phyloP scores from a whole-genome alignment of 2,329 filamentous ascomycete genomes.

The Dichotomopilus funicola region DNA sequence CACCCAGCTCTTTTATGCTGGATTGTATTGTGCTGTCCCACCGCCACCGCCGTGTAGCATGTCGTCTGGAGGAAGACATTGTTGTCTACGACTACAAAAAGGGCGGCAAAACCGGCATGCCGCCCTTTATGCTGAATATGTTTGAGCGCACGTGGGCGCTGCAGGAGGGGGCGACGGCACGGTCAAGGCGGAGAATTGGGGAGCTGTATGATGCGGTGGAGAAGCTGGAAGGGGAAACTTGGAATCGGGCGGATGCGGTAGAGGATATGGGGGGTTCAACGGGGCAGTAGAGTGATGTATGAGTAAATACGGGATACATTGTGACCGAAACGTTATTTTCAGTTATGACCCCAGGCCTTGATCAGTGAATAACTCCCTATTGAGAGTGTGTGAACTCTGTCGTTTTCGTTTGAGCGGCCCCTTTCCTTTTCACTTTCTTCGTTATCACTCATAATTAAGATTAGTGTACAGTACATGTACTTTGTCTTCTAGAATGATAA shows the following conservation, averaged over 20 bases:
- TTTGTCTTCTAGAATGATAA: too few species aligned
- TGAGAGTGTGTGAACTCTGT: too few species aligned
- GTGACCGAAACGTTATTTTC: too few species aligned
- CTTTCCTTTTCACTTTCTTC: too few species aligned
- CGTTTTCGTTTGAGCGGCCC: too few species aligned
- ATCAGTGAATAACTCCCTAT: too few species aligned
- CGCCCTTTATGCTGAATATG: slow-evolving; percentile 35
- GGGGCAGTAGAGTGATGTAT: not conserved
- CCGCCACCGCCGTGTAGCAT: slow-evolving; percentile 62
- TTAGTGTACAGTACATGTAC: too few species aligned
- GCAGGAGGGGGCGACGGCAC: slow-evolving; percentile 51
- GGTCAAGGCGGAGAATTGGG: slow-evolving; percentile 47
- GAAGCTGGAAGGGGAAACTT: slow-evolving; percentile 62
- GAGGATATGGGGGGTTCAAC: slow-evolving; percentile 56
- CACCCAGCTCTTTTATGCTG: slow-evolving; percentile 50
- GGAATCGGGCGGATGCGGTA: slow-evolving; percentile 64
- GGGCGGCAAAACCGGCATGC: slow-evolving; percentile 34
- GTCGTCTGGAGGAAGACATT: slow-evolving; percentile 69
- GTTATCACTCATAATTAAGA: too few species aligned
- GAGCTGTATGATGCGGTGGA: slow-evolving; percentile 53
- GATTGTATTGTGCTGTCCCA: slow-evolving; percentile 69
- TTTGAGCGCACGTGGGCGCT: slow-evolving; percentile 32
- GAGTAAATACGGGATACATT: too few species aligned
- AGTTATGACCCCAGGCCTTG: too few species aligned
- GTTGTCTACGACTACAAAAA: slow-evolving; percentile 62